These are phyloP conservation scores for Pestalotiopsis sp. DNA, from an alignment of 2,329 filamentous ascomycete species.

Conservation along the genomic window DNA sequence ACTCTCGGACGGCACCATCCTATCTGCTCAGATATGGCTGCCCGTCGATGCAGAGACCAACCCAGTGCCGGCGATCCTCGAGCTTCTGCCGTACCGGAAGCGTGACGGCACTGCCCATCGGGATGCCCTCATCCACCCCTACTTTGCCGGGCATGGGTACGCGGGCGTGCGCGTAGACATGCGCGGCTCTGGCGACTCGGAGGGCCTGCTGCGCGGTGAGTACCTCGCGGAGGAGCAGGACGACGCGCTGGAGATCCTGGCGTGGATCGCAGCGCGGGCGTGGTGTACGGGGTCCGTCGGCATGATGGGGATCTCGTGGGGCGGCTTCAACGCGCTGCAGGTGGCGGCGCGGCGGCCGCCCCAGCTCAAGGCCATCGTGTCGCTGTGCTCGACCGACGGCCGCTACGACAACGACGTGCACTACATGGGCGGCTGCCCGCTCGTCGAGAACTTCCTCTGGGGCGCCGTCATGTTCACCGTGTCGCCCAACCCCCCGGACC, in stretches of 20 bases:
- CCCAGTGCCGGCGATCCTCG: background rate
- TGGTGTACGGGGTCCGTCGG: background rate
- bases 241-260: background rate
- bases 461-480: background rate
- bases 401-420: background rate
- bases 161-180: background rate
- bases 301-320: background rate
- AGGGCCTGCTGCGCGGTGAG: background rate
- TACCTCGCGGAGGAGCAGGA: background rate
- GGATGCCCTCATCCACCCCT: background rate
- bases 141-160: background rate
- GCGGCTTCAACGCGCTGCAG: background rate
- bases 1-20: background rate
- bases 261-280: background rate
- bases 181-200: background rate
- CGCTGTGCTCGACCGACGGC: background rate
- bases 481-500: background rate
- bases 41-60: background rate
- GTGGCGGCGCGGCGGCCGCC: background rate
- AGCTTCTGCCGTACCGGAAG: background rate
- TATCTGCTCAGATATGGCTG: background rate
- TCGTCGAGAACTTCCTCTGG: slow-evolving; percentile 2
- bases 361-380: background rate
- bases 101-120: background rate
- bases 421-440: slow-evolving; percentile 1